Evolutionary conservation across 495 filamentous ascomycete species (phyloP), one percentile per base, ranked within the genome.

Genomic region (Alectoria sarmentosa): DNA sequence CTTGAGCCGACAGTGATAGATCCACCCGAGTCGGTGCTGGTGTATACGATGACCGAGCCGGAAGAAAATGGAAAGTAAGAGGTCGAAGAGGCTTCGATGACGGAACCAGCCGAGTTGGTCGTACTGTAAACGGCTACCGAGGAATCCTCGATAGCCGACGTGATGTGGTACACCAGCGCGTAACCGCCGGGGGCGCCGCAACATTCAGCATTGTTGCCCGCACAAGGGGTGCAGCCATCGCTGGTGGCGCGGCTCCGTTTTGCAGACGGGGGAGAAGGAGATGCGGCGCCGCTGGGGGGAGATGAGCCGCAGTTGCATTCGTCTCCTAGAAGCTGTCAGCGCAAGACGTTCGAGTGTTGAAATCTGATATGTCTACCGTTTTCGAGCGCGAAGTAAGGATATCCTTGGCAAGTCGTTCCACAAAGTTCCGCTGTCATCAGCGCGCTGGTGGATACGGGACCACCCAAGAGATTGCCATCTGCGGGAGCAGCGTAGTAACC

Each of bases 261-360:
- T 34, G 21, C 21, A 9, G 30, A 19, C 21, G 28, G 52, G 4
- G 15, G 30, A 19, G 30, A 19, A 55, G 30, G 34, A 2, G 17
- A 34, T 3, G 30, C 1, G 34, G 52, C 0, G 52, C 52, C 52
- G 52, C 17, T 55, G 28, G 52, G 52, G 15, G 30, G 6, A 19
- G 52, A 32, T 55, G 30, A 34, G 52, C 52, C 52, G 17, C 52
- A 55, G 7, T 55, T 55, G 30, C 52, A 55, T 55, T 55, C 30
- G 7, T 55, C 26, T n/a, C 52, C 52, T 55, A 4, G 52, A 34
- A 3, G 6, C 7, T 34, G 4, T 55, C 17, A 55, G 52, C 30
- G 7, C 14, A 10, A 13, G 3, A 28, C 49, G 0, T 30, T 32
- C 13, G 1, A 1, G 1, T 1, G 17, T 17, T 2, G 1, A 3